These are phyloP conservation scores for Hypoxylon sp. DNA, from an alignment of 2,329 filamentous ascomycete species.

Conservation along the genomic window DNA sequence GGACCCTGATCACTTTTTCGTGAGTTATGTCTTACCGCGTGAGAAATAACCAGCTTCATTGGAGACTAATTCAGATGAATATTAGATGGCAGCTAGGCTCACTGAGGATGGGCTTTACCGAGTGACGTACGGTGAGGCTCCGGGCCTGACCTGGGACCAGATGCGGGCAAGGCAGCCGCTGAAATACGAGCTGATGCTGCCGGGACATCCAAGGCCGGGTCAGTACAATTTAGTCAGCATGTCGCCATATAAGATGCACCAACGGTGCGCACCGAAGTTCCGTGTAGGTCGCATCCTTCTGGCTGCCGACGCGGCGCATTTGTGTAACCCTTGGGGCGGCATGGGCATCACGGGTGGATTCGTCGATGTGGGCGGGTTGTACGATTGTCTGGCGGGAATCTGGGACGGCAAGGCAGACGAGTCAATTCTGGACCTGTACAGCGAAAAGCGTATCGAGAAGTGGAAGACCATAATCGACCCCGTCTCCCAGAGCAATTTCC, in stretches of 20 bases:
- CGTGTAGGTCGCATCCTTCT: constrained; percentile 70
- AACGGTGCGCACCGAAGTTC: constrained; percentile 70
- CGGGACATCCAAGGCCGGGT: constrained; percentile 70
- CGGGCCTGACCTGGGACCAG: constrained; percentile 67
- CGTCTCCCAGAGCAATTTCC: constrained; percentile 61
- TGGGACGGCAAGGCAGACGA: constrained; percentile 62
- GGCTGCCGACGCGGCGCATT: constrained; percentile 73
- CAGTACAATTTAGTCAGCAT: constrained; percentile 71
- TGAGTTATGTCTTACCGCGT: constrained; percentile 46
- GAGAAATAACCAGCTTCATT: not conserved
- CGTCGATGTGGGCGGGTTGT: constrained; percentile 73
- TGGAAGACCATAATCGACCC: constrained; percentile 62
- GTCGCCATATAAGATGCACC: constrained; percentile 73
- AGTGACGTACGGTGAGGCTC: constrained; percentile 73
- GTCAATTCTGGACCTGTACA: constrained; percentile 62
- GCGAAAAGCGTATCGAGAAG: constrained; percentile 63
- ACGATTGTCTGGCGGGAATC: constrained; percentile 68
- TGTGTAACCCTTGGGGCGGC: constrained; percentile 70
- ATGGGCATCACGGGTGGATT: constrained; percentile 75
- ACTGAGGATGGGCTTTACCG: constrained; percentile 72
- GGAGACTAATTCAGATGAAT: constrained; percentile 11
- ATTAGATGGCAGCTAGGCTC: constrained; percentile 72
- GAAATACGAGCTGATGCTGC: constrained; percentile 71
- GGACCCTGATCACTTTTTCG: constrained; percentile 71
- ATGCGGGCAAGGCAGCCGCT: constrained; percentile 66